A percentile compares a stretch with the other conserved stretches of the same genome.
Conservation (phyloP, 306 rosid genomes). For the Cicer judaicum region DNA sequence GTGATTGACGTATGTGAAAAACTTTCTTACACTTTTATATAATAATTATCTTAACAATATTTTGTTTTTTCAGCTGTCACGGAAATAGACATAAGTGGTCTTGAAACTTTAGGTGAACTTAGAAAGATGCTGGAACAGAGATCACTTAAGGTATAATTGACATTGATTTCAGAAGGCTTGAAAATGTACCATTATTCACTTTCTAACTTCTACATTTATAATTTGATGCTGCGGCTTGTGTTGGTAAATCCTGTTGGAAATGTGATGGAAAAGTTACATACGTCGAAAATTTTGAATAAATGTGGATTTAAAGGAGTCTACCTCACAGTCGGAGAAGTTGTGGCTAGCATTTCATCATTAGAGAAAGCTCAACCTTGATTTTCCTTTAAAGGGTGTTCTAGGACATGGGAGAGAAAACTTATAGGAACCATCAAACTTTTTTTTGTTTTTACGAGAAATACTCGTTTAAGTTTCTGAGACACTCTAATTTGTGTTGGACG, state of each 20-base stretch:
- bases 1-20: not conserved
- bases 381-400: conserved; percentile 9
- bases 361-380: conserved; percentile 63
- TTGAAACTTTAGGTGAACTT: conserved; percentile 65
- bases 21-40: not conserved
- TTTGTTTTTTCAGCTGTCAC: conserved; percentile 70
- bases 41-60: conserved; percentile 29
- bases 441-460: conserved; percentile 26
- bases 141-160: conserved; percentile 64
- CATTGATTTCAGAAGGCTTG: conserved; percentile 1
- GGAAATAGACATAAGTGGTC: conserved; percentile 85
- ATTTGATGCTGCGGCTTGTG: conserved; percentile 62
- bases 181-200: not conserved
- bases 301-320: conserved; percentile 65
- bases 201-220: conserved; percentile 2
- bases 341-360: conserved; percentile 60
- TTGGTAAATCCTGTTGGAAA: conserved; percentile 83
- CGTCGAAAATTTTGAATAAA: conserved; percentile 58
- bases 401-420: conserved; percentile 10
- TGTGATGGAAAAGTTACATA: conserved; percentile 76
- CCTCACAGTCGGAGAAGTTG: conserved; percentile 86
- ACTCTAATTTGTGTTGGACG: conserved; percentile 3
- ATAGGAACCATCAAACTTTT: conserved; percentile 39
- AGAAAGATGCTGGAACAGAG: conserved; percentile 68
- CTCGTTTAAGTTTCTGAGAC: conserved; percentile 37